phyloP scores from a whole-genome alignment of 805 yeast species.

The Osmozyma mogii region DNA sequence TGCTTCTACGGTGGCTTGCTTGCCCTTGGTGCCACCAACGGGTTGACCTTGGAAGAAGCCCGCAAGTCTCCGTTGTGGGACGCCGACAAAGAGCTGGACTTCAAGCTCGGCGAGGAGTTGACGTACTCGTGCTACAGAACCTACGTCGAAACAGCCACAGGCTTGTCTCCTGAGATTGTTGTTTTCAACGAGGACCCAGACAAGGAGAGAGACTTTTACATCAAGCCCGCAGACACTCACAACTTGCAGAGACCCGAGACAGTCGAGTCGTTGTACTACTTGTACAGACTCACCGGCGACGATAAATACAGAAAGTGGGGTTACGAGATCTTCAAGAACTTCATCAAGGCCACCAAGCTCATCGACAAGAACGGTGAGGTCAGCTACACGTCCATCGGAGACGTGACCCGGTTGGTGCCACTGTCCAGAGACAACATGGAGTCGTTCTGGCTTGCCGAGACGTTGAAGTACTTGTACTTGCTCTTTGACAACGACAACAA shows the following conservation, averaged over 20 bases:
- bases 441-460: slow-evolving; percentile 91
- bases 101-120: slow-evolving; percentile 63
- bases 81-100: slow-evolving; percentile 48
- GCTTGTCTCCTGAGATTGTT: slow-evolving; percentile 83
- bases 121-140: slow-evolving; percentile 77
- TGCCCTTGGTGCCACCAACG: slow-evolving; percentile 85
- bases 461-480: slow-evolving; percentile 76
- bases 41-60: slow-evolving; percentile 50
- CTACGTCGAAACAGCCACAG: slow-evolving; percentile 68
- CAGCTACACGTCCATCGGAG: slow-evolving; percentile 56
- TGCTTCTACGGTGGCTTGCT: slow-evolving; percentile 87
- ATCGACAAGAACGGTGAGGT: slow-evolving; percentile 32
- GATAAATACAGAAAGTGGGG: slow-evolving; percentile 84
- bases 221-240: slow-evolving; percentile 69
- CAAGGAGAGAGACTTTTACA: slow-evolving; percentile 47
- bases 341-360: slow-evolving; percentile 51
- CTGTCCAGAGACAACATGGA: slow-evolving; percentile 65
- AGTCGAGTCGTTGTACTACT: slow-evolving; percentile 75
- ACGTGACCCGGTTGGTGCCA: slow-evolving; percentile 55
- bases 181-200: slow-evolving; percentile 58
- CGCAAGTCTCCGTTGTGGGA: slow-evolving; percentile 51
- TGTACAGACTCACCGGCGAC: slow-evolving; percentile 76
- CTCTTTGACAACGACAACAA: slow-evolving; percentile 47
- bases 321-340: slow-evolving; percentile 71
- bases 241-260: slow-evolving; percentile 92